Conservation (phyloP, 331 rosid species). For the Acacia pycnantha region DNA sequence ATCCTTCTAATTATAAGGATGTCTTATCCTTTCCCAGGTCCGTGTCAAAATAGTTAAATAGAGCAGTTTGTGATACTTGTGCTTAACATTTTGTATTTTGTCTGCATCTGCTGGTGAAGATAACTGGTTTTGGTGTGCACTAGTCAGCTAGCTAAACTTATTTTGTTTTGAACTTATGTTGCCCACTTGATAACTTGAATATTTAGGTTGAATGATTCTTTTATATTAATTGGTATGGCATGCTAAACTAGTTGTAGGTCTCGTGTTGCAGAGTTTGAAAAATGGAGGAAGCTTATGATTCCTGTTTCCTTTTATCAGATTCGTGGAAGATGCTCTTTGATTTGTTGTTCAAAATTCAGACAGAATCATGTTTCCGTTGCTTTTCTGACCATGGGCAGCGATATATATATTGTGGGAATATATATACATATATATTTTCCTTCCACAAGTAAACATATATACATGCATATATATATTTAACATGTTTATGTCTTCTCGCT, state of each 20-base stretch:
- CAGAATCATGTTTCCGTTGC: background rate
- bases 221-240: background rate
- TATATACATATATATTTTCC: no score
- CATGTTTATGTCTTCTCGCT: background rate
- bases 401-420: background rate
- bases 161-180: background rate
- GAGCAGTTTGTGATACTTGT: slow-evolving; percentile 8
- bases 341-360: background rate
- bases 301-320: background rate
- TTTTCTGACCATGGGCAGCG: background rate
- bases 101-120: slow-evolving; percentile 11
- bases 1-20: background rate
- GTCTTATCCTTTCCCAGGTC: background rate
- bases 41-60: background rate
- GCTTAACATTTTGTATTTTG: slow-evolving; percentile 7
- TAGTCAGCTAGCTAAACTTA: background rate
- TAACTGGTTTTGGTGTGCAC: slow-evolving; percentile 8
- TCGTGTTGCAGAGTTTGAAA: background rate
- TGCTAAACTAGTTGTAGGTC: background rate
- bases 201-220: slow-evolving; percentile 10
- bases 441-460: background rate
- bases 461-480: background rate
- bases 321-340: background rate
- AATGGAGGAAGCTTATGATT: background rate
- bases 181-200: background rate